Conservation (phyloP, 2,329 filamentous ascomycete genomes). For the Aureobasidium subglaciale region DNA sequence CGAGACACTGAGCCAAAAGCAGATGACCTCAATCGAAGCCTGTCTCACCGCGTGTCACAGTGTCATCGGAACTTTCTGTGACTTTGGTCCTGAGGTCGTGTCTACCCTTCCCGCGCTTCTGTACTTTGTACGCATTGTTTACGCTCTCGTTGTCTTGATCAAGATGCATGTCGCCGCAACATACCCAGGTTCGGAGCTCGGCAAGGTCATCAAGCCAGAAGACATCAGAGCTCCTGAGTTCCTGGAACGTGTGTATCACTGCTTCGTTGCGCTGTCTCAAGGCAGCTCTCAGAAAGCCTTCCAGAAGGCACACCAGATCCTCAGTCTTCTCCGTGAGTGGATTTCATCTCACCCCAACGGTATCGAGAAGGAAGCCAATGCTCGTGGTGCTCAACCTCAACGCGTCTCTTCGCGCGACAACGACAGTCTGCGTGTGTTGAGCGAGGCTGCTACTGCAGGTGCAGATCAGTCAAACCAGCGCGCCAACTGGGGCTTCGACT, state of each 20-base stretch:
- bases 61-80: constrained; percentile 43
- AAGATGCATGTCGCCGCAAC: constrained; percentile 53
- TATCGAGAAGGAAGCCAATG: constrained; percentile 16
- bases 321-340: constrained; percentile 39
- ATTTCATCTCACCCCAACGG: constrained; percentile 33
- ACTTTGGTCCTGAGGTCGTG: constrained; percentile 39
- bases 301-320: constrained; percentile 42
- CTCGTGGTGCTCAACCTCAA: not conserved
- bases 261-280: constrained; percentile 34
- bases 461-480: constrained; percentile 7
- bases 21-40: constrained; percentile 41
- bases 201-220: constrained; percentile 29
- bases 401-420: constrained; percentile 11
- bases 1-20: constrained; percentile 38
- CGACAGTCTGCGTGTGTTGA: constrained; percentile 16
- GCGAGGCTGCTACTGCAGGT: constrained; percentile 18
- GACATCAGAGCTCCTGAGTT: constrained; percentile 23
- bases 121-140: constrained; percentile 46
- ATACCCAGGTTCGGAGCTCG: constrained; percentile 41
- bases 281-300: constrained; percentile 36
- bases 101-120: constrained; percentile 39
- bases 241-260: constrained; percentile 19
- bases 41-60: constrained; percentile 41
- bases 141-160: constrained; percentile 52
- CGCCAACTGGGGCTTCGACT: constrained; percentile 17